Percentiles rank a stretch among this genome's conserved stretches.
These are phyloP conservation scores for Chenopodium album DNA, from an alignment of 148 eudicot species.

Conservation along the genomic window DNA sequence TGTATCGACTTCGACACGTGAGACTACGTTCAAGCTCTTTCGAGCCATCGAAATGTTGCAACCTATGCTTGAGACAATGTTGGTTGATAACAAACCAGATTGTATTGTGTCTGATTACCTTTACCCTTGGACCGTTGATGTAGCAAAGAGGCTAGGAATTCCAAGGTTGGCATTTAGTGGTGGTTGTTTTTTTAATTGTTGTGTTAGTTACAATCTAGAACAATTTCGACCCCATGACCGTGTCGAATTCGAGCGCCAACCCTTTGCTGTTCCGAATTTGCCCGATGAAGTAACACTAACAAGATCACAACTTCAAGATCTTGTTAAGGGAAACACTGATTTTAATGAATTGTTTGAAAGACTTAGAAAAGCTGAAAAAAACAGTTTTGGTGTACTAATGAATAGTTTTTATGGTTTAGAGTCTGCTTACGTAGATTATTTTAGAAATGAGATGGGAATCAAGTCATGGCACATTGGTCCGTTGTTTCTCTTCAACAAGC, in stretches of 20 bases:
- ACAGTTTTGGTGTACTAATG: slow-evolving; percentile 49
- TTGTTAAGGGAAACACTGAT: slow-evolving; percentile 35
- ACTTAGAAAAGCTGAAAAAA: slow-evolving; percentile 41
- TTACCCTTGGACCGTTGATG: slow-evolving; percentile 51
- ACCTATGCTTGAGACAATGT: slow-evolving; percentile 37
- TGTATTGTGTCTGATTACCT: slow-evolving; percentile 51
- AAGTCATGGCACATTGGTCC: slow-evolving; percentile 61
- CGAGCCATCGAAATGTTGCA: slow-evolving; percentile 45
- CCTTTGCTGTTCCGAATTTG: slow-evolving; percentile 38
- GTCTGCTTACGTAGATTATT: slow-evolving; percentile 43
- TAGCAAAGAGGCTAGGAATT: slow-evolving; percentile 27
- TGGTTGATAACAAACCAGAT: slow-evolving; percentile 27
- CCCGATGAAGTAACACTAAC: slow-evolving; percentile 38
- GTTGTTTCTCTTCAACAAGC: slow-evolving; percentile 32
- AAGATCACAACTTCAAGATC: slow-evolving; percentile 50
- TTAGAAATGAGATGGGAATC: slow-evolving; percentile 31
- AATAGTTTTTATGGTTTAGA: slow-evolving; percentile 55
- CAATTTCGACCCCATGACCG: slow-evolving; percentile 29
- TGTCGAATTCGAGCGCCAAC: slow-evolving; percentile 30
- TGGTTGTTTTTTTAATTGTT: slow-evolving; percentile 45
- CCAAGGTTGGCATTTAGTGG: slow-evolving; percentile 58
- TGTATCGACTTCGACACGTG: slow-evolving; percentile 37
- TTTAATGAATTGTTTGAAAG: slow-evolving; percentile 45
- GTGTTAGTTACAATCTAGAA: slow-evolving; percentile 35
- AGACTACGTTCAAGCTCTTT: slow-evolving; percentile 37